A percentile compares a stretch with the other conserved stretches of the same genome.
These are phyloP conservation scores for Daucus carota DNA, from an alignment of 129 eudicot species.

Conservation along the genomic window DH1_v3.0 NC_030388.2:16458001-16458500, in stretches of 20 bases:
- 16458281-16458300: neutral
- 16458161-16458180: constrained; percentile 11
- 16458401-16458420: too few relatives aligned
- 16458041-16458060: neutral
- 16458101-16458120: constrained; percentile 5
- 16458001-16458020: neutral
- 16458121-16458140: constrained; percentile 11
- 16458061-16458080: neutral
- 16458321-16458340: neutral
- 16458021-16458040: neutral
- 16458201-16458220: neutral
- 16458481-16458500: too few relatives aligned
- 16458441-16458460: too few relatives aligned
- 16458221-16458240: neutral
- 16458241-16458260: neutral
- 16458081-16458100: constrained; percentile 17
- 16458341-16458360: too few relatives aligned
- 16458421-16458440: too few relatives aligned
- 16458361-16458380: too few relatives aligned
- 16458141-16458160: constrained; percentile 10
- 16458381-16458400: too few relatives aligned
- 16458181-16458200: neutral
- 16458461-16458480: too few relatives aligned
- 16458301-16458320: neutral
- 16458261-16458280: neutral